Conservation (phyloP, 768 basidiomycete species). For the Amanita molliuscula region DNA sequence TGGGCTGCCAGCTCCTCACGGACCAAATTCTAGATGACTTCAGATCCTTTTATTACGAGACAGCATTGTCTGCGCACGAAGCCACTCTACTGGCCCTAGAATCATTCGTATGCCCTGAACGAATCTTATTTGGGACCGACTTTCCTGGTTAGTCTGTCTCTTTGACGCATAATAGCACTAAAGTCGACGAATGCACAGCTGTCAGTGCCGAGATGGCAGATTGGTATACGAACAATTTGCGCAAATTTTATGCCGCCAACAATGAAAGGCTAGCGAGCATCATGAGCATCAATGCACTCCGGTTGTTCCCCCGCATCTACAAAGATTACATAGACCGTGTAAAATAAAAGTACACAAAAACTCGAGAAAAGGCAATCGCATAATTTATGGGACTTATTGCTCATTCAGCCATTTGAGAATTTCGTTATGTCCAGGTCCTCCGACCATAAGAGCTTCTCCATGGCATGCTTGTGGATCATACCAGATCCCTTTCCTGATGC, state of each 20-base stretch:
- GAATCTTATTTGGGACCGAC: slow-evolving; percentile 63
- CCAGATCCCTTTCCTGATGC: slow-evolving; percentile 54
- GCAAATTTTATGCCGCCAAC: slow-evolving; percentile 35
- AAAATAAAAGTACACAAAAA: neutral
- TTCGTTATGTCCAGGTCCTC: slow-evolving; percentile 39
- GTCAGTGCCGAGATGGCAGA: slow-evolving; percentile 41
- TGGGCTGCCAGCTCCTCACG: slow-evolving; percentile 56
- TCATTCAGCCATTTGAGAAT: slow-evolving; percentile 52
- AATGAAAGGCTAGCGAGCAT: slow-evolving; percentile 30
- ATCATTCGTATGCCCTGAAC: slow-evolving; percentile 36
- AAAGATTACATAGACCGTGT: neutral
- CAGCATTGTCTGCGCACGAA: slow-evolving; percentile 51
- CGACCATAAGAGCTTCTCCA: slow-evolving; percentile 47
- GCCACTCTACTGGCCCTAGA: slow-evolving; percentile 41
- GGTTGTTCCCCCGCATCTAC: slow-evolving; percentile 33
- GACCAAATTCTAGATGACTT: slow-evolving; percentile 65
- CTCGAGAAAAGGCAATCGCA: neutral
- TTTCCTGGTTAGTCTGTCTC: slow-evolving; percentile 47
- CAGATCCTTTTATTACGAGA: slow-evolving; percentile 64
- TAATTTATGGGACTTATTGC: neutral
- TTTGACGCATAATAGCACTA: neutral
- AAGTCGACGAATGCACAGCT: slow-evolving; percentile 26
- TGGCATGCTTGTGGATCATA: slow-evolving; percentile 55
- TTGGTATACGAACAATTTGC: slow-evolving; percentile 52
- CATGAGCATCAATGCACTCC: slow-evolving; percentile 37